Evolutionary conservation across 140 eudicot species (phyloP), one percentile per base, ranked within the genome.

Genomic region (Erigeron philadelphicus): DNA sequence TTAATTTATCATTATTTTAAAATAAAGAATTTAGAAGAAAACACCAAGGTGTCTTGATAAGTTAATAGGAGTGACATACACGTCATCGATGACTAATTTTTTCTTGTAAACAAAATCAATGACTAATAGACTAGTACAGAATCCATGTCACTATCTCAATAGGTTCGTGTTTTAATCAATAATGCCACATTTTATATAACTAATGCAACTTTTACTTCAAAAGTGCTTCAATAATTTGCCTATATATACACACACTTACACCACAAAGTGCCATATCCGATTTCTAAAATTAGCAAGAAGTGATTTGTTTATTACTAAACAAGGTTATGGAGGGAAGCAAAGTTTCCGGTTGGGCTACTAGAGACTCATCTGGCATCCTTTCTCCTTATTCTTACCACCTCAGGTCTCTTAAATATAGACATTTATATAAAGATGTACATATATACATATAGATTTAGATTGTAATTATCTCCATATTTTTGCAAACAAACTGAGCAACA

Each of bases 331-430:
- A 74, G 64, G 90, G 87, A 80, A 82, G 76, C 72, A 80, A 74
- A 77, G 84, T 76, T 8, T 67, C 44, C 13, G 85, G 82, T 31
- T 82, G 90, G 85, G 90, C 90, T 66, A 87, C 90, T 2, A 77
- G 78, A 72, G 85, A 85, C 76, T 45, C 83, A 12, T 77, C 85
- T 60, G 83, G 76, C 41, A 48, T 74, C 50, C 85, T 85, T 63
- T 82, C 87, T 61, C 90, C 87, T 65, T 85, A 75, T 62, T 67
- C 78, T 38, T 82, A 66, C 60, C 73, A 73, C 71, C 85, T 85
- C 81, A 82, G 87, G 87, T 82, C 40, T n/a, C 1, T 54, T 59
- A 17, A 19, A 16, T 21, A 11, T 21, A 43, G n/a, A 18, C 61
- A 63, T 31, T 1, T 31, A 31, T 3, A 31, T 31, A 31, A 2